These are phyloP conservation scores for Rhizopus arrhizus DNA, from an alignment of 371 early-diverging fungal genomes.

Conservation along the genomic window DNA sequence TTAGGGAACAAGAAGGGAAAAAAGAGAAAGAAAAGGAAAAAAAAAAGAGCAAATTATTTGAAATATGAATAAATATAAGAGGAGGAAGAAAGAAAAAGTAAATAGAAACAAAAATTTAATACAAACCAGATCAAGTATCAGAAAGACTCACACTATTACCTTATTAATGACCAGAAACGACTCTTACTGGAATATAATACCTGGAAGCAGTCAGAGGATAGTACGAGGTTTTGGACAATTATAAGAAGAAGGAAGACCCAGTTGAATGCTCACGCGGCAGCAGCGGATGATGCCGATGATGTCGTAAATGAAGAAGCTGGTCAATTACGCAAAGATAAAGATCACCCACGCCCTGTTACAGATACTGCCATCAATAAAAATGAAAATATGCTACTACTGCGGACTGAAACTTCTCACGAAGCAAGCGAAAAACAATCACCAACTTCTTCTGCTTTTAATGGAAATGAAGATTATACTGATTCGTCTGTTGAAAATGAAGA, in stretches of 20 bases:
- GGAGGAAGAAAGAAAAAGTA: too few species aligned
- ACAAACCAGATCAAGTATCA: too few species aligned
- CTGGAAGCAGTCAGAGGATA: conserved; percentile 19
- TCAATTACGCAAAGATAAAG: conserved; percentile 19
- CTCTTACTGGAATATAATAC: conserved; percentile 20
- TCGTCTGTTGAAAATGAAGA: conserved; percentile 14
- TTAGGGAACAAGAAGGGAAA: too few species aligned
- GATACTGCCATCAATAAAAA: conserved; percentile 15
- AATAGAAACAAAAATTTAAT: too few species aligned
- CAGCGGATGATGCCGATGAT: conserved; percentile 12
- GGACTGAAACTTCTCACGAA: conserved; percentile 16
- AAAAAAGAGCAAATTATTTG: too few species aligned
- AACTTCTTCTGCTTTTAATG: conserved; percentile 17
- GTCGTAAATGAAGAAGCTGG: conserved; percentile 14
- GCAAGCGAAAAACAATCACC: conserved; percentile 15
- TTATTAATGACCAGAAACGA: conserved; percentile 20
- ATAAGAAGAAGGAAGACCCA: conserved; percentile 17
- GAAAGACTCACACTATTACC: too few species aligned
- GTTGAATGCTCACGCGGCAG: conserved; percentile 15
- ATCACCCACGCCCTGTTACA: conserved; percentile 11
- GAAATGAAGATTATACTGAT: conserved; percentile 11
- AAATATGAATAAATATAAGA: too few species aligned
- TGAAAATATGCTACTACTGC: conserved; percentile 16
- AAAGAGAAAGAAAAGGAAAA: too few species aligned
- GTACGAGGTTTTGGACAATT: conserved; percentile 17